Evolutionary conservation across 1,139 yeast species (phyloP), one percentile per base, ranked within the genome.

Genomic region (Citeromyces siamensis): DNA sequence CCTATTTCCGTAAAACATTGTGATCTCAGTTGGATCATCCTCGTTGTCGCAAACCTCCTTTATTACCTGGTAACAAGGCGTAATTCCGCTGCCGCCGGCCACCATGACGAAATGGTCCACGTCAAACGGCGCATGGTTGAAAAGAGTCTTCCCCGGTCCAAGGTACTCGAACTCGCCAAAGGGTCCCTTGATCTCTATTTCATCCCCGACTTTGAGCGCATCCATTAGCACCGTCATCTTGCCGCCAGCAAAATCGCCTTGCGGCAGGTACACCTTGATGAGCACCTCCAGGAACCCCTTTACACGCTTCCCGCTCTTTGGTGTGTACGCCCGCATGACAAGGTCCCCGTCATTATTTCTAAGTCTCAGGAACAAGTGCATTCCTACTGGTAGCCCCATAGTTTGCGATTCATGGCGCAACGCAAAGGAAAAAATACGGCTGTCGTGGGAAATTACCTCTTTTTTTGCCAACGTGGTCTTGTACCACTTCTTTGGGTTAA

Each of bases 71-170:
- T 70, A 86, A 67, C 88, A 69, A 43, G 97, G 98, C 21, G 96
- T 84, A 60, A 90, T 85, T 60, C 97, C 97, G 36, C 93, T 71
- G 53, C 98, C 98, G 49, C 95, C 98, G 47, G 96, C 97, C 50
- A 90, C 68, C 65, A 90, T 70, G 38, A 82, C 81, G 53, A 93
- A 72, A 45, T 75, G 67, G 51, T 81, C 73, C 61, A 74, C 90
- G 62, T 77, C 73, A 67, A 88, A 88, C 48, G 90, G 82, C 52
- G 72, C 16, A 17, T 26, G 31, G 31, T 26, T 26, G 31, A 26
- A 26, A 12, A 26, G 16, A 6, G 31, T 17, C 16, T 17, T 26
- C 5, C 31, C 31, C 16, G 31, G 31, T 13, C 31, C 31, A 6
- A 10, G 72, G 88, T 94, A 85, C 56, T 81, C 75, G 85, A 93